Evolutionary conservation across 2,329 filamentous ascomycete species (phyloP), one percentile per base, ranked within the genome.

Genomic region (Paradendryphiella salina): DNA sequence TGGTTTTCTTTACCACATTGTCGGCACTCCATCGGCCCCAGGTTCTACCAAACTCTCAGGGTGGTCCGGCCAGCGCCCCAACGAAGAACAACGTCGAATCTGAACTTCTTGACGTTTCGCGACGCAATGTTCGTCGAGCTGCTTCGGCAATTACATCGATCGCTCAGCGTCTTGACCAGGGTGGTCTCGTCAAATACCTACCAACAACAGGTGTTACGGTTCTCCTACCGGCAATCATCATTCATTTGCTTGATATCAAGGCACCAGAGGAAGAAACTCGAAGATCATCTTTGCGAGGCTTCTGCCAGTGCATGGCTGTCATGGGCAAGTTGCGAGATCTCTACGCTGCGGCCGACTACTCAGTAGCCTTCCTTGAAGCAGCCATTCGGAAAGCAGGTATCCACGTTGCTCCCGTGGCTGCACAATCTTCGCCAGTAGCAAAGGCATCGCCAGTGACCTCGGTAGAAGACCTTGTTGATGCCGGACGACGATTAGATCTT

Each of bases 281-380:
- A 14, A 82, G 88, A 52, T 80, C 83, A 34, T 91, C 89, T 38
- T 82, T 91, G 18, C 83, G 86, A 50, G 89, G 90, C 15, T 96
- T 96, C 77, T 88, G 87, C 62, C 87, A 91, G 70, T 96, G 93
- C 75, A 96, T 96, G 90, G 83, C 86, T 38, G 90, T 96, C 52
- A 88, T 96, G 79, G 86, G 91, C 70, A 87, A 87, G 57, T 80
- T 97, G 14, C 85, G 91, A 31, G 90, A 96, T 66, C 89, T 91
- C 23, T 96, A 97, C 66, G 86, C 91, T 0, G 91, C 92, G 0
- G 93, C 93, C n/a, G 92, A 96, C 72, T 96, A 94, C 65, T 91
- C 90, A n/a, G 93, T 89, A 0, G 89, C 89, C 2, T 96, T 96
- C 77, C 80, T 96, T n/a, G 90, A 96, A 69, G 90, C 91, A 1